Percentiles rank a stretch among this genome's conserved stretches.
phyloP scores from a whole-genome alignment of 75 land plant genomes.

The Chamaecyparis obtusa region DNA sequence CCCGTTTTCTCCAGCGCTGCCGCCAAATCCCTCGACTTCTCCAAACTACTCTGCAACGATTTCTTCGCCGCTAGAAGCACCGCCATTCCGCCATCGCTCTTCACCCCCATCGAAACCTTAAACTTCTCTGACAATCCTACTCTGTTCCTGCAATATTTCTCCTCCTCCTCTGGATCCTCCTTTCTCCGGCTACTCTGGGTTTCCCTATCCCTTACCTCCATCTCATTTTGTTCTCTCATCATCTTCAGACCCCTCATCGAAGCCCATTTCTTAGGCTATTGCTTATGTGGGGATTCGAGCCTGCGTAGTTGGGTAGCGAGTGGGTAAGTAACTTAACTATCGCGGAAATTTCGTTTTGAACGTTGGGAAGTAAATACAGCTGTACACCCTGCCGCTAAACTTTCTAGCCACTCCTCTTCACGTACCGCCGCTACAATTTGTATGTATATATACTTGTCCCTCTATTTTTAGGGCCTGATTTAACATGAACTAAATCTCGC shows the following conservation, averaged over 20 bases:
- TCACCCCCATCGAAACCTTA: constrained; percentile 2
- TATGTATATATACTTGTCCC: not conserved
- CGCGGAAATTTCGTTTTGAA: not conserved
- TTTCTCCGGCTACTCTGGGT: not conserved
- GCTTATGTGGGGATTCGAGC: not conserved
- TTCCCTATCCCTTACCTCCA: not conserved
- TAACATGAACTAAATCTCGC: not conserved
- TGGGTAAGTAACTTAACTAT: not conserved
- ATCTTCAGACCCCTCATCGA: not conserved
- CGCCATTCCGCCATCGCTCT: constrained; percentile 12
- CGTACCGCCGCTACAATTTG: not conserved
- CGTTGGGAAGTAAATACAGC: not conserved
- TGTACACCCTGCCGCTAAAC: not conserved
- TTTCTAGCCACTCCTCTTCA: not conserved
- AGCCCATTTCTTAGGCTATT: not conserved
- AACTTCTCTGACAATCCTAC: not conserved
- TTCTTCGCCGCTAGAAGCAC: constrained; percentile 24
- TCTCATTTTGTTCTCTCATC: not conserved
- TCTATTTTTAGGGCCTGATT: not conserved
- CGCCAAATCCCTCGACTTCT: constrained; percentile 28
- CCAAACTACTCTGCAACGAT: constrained; percentile 23
- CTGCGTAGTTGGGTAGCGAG: not conserved
- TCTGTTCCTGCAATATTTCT: no score
- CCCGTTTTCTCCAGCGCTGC: constrained; percentile 22
- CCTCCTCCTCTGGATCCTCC: no score